Evolutionary conservation across 106 monocot genomes (phyloP).

Genomic region (Apostasia shenzhenica): DNA sequence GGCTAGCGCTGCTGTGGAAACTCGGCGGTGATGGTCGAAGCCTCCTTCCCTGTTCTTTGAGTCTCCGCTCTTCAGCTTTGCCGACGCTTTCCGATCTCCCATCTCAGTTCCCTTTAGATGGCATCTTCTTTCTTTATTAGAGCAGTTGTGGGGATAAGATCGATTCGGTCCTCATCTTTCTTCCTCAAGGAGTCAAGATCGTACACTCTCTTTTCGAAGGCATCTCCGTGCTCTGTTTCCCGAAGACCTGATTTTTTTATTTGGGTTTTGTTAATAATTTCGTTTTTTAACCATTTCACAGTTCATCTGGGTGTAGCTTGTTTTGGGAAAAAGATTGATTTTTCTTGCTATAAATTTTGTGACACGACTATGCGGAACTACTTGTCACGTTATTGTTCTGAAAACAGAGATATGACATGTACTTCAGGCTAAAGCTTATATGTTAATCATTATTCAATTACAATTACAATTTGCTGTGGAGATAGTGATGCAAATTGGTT

Average conservation of each 20-base stretch:
- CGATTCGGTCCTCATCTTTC: constrained; percentile 11
- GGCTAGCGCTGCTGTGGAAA: no score
- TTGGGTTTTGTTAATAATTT: not conserved
- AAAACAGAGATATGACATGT: not conserved
- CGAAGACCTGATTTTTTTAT: not conserved
- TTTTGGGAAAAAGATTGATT: not conserved
- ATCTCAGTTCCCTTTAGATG: constrained; percentile 5
- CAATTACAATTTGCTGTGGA: not conserved
- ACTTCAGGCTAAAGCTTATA: not conserved
- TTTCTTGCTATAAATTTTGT: not conserved
- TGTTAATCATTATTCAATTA: not conserved
- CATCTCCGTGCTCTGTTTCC: not conserved
- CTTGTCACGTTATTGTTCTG: not conserved
- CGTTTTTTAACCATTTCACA: not conserved
- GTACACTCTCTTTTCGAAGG: constrained; percentile 19
- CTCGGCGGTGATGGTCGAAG: no score
- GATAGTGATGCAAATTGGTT: not conserved
- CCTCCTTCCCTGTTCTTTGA: no score
- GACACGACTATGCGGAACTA: not conserved
- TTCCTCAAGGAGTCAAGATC: constrained; percentile 11
- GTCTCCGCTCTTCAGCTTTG: no score
- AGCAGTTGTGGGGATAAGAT: constrained; percentile 24
- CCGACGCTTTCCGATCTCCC: no score
- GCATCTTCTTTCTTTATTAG: constrained; percentile 21
- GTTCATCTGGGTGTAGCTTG: not conserved